Evolutionary conservation across 805 yeast species (phyloP), one percentile per base, ranked within the genome.

Genomic region (Kodamaea nitidulidarum): DNA sequence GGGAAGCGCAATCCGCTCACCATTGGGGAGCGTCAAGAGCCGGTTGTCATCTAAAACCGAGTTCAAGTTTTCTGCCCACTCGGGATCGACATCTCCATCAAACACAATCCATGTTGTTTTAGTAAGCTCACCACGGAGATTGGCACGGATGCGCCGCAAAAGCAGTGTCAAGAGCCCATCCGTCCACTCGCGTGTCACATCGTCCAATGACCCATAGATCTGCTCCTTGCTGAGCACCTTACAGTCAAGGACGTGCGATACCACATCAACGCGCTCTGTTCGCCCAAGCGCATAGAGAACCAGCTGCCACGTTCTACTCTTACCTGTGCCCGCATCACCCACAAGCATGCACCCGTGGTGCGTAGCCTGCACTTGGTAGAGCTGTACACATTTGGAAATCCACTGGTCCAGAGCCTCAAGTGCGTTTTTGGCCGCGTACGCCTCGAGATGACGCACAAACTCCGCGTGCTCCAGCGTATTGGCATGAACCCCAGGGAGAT

Each of bases 31-130:
- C 0, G 97, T 88, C 30, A 91, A 60, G 1, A 84, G 47, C 46
- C 76, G 79, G 60, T 88, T 91, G 48, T 91, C 98, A 60, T 91
- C 98, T 12, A 91, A 67, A 7, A 88, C 93, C 63, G 95, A 84
- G 63, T 91, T 91, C 47, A 91, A 65, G 40, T 84, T 83, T 51
- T 91, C 98, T 1, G 87, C 87, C 95, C 97, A 91, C 28, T 78
- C 80, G 0, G 98, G 97, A 54, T 91, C 97, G 25, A 91, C 76
- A 50, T 88, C 96, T 28, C 97, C 95, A 60, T 91, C 97, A 54
- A 91, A 84, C 0, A 90, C 72, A 42, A 91, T 72, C 93, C 95
- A 88, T 11, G 80, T 70, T 2, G 70, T 58, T 42, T 73, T 78
- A 2, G 62, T 46, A 7, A 55, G 48, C 44, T 84, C 90, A 1